phyloP scores from a whole-genome alignment of 306 rosid species.

The Purshia tridentata region DNA sequence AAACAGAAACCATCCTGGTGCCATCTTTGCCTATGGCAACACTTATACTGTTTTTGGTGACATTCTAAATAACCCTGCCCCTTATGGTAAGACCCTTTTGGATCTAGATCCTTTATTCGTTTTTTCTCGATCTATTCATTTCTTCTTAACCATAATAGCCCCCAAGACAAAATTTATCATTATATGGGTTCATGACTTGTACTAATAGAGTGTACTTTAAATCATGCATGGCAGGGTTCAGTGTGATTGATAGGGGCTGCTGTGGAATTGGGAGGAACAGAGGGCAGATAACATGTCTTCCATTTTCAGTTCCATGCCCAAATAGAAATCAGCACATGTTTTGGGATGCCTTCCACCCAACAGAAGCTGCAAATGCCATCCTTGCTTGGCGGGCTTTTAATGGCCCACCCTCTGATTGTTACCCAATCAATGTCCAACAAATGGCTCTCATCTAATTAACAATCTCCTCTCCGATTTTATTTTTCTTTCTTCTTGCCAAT shows the following conservation, averaged over 20 bases:
- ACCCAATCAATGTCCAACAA: constrained; percentile 74
- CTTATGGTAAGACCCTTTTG: constrained; percentile 41
- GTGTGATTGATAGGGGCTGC: constrained; percentile 62
- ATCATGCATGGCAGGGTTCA: constrained; percentile 47
- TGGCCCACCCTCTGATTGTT: constrained; percentile 52
- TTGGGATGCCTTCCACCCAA: constrained; percentile 93
- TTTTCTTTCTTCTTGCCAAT: not conserved
- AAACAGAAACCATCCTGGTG: constrained; percentile 40
- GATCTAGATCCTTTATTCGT: no score
- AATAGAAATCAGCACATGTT: constrained; percentile 45
- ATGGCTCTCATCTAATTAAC: constrained; percentile 44
- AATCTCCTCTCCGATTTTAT: not conserved
- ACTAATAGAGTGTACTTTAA: no score
- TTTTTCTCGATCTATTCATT: no score
- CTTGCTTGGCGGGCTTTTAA: constrained; percentile 59
- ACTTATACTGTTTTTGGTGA: constrained; percentile 56
- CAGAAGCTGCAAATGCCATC: constrained; percentile 55
- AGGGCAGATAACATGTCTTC: constrained; percentile 70
- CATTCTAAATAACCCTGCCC: constrained; percentile 63
- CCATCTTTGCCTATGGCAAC: constrained; percentile 59
- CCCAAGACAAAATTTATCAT: no score
- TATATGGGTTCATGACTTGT: no score
- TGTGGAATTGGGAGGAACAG: constrained; percentile 62
- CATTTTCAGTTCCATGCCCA: constrained; percentile 49
- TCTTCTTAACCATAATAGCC: no score